Evolutionary conservation across 352 stramenopile genomes (phyloP), one percentile per base, ranked within the genome.

Genomic region (Pythium pectinolyticum): DNA sequence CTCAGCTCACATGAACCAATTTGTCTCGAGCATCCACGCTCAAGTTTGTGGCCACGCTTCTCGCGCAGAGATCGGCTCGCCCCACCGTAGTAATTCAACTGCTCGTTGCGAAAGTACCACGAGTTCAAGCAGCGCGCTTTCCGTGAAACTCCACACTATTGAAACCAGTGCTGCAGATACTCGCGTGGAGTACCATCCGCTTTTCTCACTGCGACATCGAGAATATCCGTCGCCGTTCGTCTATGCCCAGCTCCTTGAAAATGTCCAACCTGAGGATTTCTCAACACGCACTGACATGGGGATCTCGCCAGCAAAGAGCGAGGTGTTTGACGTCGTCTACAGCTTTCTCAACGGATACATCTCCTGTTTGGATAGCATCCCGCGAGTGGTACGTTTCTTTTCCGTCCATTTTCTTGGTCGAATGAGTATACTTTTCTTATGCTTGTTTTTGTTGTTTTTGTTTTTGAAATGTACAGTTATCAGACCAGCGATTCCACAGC

Each of bases 21-120:
- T 82, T 50, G 45, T 87, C 6, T 5, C 15, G 10, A 72, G 70
- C 10, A 30, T 87, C 40, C 54, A 72, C 17, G n/a, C 7, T 47
- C 72, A 69, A 46, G 63, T 87, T 6, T 84, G 74, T 51, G 78
- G 76, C n/a, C n/a, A n/a, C n/a, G n/a, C n/a, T n/a, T n/a, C n/a
- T 17, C 17, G 24, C 12, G 30, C 24, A 35, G 17, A 25, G 46
- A n/a, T n/a, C n/a, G 57, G n/a, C 6, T 40, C 3, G 45, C 69
- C 0, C n/a, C 35, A 34, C 22, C 46, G 9, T 10, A 35, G 14
- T 3, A 39, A 53, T 8, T 8, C 5, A 10, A 47, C 24, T 34
- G 30, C 12, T 27, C 19, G 46, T 10, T 10, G 8, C 11, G 7
- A 25, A 28, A 27, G 27, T n/a, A 34, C 24, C 7, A 19, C 12